Evolutionary conservation across 352 stramenopile species (phyloP).

Genomic region (Blastocystis sp.): DNA sequence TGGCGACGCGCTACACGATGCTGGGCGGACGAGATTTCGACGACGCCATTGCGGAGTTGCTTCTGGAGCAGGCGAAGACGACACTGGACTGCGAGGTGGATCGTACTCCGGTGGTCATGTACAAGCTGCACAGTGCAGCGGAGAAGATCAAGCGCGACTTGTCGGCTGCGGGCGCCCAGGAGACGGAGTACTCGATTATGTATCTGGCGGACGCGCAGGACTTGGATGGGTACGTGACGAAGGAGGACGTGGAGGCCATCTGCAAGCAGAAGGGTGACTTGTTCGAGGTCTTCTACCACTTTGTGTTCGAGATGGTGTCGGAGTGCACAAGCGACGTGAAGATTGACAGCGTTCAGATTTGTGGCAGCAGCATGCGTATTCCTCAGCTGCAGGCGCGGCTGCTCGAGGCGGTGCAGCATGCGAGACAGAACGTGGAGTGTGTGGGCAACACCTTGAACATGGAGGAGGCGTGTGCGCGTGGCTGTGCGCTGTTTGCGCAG

Average conservation of each 20-base stretch:
- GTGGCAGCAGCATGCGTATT: conserved; percentile 17
- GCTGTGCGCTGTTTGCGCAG: conserved; percentile 34
- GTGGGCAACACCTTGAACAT: conserved; percentile 8
- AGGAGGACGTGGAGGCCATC: conserved; percentile 14
- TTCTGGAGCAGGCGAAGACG: not conserved
- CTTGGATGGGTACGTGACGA: not conserved
- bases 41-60: not conserved
- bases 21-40: conserved; percentile 21
- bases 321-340: not conserved
- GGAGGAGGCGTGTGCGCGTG: conserved; percentile 31
- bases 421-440: not conserved
- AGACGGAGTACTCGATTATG: not conserved
- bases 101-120: not conserved
- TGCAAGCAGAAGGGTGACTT: not conserved
- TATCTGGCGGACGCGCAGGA: not conserved
- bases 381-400: not conserved
- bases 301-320: not conserved
- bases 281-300: conserved; percentile 11
- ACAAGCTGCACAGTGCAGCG: not conserved
- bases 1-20: not conserved
- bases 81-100: not conserved
- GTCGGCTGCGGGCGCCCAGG: not conserved
- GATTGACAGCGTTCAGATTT: not conserved
- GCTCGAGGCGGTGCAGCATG: conserved; percentile 3
- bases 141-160: conserved; percentile 9